Conservation (phyloP, 2,329 filamentous ascomycete genomes). For the Metarhizium guizhouense region DNA sequence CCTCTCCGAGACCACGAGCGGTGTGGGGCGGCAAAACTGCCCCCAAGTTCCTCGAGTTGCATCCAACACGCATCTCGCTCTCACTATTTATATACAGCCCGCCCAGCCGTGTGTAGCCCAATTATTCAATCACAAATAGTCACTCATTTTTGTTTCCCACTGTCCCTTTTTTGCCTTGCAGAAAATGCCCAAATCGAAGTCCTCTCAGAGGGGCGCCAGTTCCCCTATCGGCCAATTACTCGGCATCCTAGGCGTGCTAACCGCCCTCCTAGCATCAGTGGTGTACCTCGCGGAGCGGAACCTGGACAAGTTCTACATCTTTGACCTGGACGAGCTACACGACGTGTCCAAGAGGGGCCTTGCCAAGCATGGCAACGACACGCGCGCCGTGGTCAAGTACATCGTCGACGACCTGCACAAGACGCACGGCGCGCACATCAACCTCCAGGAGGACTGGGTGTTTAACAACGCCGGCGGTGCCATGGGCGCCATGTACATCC, state of each 20-base stretch:
- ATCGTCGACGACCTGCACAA: conserved; percentile 59
- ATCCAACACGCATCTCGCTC: neutral
- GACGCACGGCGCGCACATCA: conserved; percentile 47
- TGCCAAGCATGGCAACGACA: conserved; percentile 64
- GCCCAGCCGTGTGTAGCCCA: neutral
- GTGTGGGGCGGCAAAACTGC: conserved; percentile 8
- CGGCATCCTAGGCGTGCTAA: conserved; percentile 40
- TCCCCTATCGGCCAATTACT: conserved; percentile 28
- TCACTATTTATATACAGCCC: neutral
- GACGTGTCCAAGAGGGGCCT: conserved; percentile 59
- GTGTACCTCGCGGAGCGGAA: conserved; percentile 49
- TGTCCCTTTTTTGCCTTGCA: neutral
- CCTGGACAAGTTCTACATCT: conserved; percentile 64
- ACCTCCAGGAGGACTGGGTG: conserved; percentile 71
- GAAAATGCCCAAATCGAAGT: conserved; percentile 9
- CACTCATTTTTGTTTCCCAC: neutral
- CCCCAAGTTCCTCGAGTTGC: neutral
- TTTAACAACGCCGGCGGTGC: conserved; percentile 89
- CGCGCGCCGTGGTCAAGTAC: conserved; percentile 54
- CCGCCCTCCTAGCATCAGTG: conserved; percentile 45
- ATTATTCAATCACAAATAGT: neutral
- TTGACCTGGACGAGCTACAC: conserved; percentile 59
- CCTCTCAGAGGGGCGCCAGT: conserved; percentile 4
- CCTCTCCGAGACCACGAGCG: conserved; percentile 4
- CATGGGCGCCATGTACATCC: conserved; percentile 87